Conservation (phyloP, 208 protist genomes). For the Leishmania gerbilli region DNA sequence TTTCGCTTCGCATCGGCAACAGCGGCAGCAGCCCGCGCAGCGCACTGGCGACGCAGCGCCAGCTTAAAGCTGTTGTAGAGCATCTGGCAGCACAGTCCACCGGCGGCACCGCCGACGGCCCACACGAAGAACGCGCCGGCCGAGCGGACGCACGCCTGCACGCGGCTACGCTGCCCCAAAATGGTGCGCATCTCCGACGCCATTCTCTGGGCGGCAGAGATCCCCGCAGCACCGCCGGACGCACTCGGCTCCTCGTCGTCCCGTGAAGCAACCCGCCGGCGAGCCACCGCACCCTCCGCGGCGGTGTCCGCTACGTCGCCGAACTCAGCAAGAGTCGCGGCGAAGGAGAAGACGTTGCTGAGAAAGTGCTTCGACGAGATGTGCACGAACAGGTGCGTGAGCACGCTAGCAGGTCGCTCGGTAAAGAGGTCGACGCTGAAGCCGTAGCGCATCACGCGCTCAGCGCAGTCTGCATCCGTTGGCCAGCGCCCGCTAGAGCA, state of each 20-base stretch:
- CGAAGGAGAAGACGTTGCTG: constrained; percentile 48
- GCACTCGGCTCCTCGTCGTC: neutral
- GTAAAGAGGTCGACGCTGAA: constrained; percentile 44
- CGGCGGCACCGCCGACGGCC: constrained; percentile 43
- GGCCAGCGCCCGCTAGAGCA: constrained; percentile 48
- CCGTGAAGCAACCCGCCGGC: neutral
- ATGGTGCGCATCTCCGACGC: constrained; percentile 5
- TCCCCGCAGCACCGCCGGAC: neutral
- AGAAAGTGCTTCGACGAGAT: constrained; percentile 49
- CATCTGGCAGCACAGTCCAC: constrained; percentile 64
- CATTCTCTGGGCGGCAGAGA: constrained; percentile 8
- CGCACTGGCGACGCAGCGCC: constrained; percentile 12
- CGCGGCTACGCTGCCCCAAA: constrained; percentile 9
- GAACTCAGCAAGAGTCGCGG: constrained; percentile 53
- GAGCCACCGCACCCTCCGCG: constrained; percentile 27
- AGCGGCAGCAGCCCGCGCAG: constrained; percentile 5
- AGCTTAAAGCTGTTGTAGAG: constrained; percentile 56
- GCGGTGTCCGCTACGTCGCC: constrained; percentile 23
- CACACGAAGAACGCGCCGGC: constrained; percentile 53
- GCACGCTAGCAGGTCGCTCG: constrained; percentile 29
- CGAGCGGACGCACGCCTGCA: constrained; percentile 21
- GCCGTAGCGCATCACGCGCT: constrained; percentile 46
- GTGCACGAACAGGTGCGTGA: constrained; percentile 76
- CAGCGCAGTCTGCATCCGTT: constrained; percentile 35
- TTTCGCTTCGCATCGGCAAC: neutral